phyloP scores from a whole-genome alignment of 257 asterid species.

The Jacaranda mimosifolia region DNA sequence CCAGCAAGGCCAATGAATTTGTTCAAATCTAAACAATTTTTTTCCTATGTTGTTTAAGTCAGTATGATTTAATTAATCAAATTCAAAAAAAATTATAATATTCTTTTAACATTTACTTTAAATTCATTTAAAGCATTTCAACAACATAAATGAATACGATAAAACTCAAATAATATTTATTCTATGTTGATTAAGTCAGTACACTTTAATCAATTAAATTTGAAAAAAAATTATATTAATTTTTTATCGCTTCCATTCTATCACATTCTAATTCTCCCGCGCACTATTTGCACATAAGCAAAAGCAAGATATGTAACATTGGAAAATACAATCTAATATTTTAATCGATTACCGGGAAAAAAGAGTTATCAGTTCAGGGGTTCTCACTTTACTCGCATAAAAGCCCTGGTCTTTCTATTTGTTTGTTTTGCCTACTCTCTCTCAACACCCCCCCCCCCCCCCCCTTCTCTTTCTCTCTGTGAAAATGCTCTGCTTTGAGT shows the following conservation, averaged over 20 bases:
- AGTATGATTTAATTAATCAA: too few relatives aligned
- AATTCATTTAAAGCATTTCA: too few relatives aligned
- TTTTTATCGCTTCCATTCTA: conserved; percentile 29
- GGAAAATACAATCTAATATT: conserved; percentile 14
- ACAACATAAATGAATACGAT: too few relatives aligned
- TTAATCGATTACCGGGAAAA: conserved; percentile 34
- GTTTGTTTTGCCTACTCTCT: conserved; percentile 42
- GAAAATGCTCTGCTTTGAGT: conserved; percentile 29
- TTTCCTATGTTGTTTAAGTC: not conserved
- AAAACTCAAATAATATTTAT: not conserved
- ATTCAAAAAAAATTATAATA: conserved; percentile 10
- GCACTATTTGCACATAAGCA: conserved; percentile 7
- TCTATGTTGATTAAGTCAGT: not conserved
- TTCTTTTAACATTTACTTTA: not conserved
- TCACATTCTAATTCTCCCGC: conserved; percentile 5
- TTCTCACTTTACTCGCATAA: conserved; percentile 31
- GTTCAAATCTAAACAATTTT: not conserved
- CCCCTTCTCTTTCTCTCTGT: conserved; percentile 35
- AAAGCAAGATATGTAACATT: not conserved
- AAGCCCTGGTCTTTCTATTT: conserved; percentile 51
- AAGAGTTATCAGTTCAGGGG: conserved; percentile 38
- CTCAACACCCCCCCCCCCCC: conserved; percentile 45
- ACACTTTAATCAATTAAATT: not conserved
- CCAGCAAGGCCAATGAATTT: not conserved
- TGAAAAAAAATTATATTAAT: conserved; percentile 5